Evolutionary conservation across 1,284 basidiomycete genomes (phyloP), one percentile per base, ranked within the genome.

Genomic region (Boletellus sp.): DNA sequence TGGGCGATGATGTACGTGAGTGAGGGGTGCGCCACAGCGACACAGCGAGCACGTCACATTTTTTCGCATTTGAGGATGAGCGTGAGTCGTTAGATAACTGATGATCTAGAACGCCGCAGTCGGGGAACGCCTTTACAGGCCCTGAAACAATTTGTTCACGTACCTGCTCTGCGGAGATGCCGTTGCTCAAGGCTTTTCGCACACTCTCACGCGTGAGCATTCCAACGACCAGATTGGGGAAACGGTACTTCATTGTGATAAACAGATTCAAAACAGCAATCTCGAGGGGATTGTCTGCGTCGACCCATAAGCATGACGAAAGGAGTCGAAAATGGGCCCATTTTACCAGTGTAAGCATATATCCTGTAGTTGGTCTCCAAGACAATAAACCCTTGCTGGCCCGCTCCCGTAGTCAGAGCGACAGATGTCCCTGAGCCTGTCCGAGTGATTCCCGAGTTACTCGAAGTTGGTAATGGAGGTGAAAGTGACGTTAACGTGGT

Each of bases 351-450:
- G 71, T 99, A 99, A 1, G 97, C 97, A 70, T 99, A 99, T 52
- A 99, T 75, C 57, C 95, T 89, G 74, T 98, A 99, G 74, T 99
- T 99, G 21, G 97, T 99, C 75, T 99, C 97, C 35, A 99, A 79
- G 60, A 99, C 89, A 60, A 99, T 88, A 74, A 97, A 99, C 4
- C 93, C 91, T 68, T 94, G 89, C 54, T 66, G 64, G 63, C 80
- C 77, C 24, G 80, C 77, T 49, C 77, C 82, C 44, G 78, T 77
- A 12, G 64, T 66, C 33, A 71, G 47, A 40, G 68, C 53, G 12
- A 67, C 56, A 8, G 63, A 54, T 22, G 66, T 48, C 33, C 39
- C 60, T 7, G 61, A 51, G 40, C 41, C 50, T 28, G 45, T 28
- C 12, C 51, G 56, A 15, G 62, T 47, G 35, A 51, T 53, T 55